Conservation (phyloP, 2,329 filamentous ascomycete genomes). For the Elsinoe ampelina region DNA sequence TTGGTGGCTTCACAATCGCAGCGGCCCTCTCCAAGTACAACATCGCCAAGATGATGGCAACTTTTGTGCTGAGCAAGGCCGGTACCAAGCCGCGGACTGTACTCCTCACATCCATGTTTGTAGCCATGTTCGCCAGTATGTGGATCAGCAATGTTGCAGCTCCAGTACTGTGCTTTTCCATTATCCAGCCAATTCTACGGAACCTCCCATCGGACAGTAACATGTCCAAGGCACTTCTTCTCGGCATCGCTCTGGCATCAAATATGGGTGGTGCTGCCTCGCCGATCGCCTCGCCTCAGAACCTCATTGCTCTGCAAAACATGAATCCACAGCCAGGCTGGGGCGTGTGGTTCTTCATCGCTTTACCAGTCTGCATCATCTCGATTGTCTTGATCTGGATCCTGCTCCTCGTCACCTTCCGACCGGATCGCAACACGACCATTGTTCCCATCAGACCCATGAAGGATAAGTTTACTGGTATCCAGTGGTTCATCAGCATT, state of each 20-base stretch:
- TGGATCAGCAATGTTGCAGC: slow-evolving; percentile 98
- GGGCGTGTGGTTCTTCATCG: slow-evolving; percentile 95
- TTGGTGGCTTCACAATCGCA: slow-evolving; percentile 92
- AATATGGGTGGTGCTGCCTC: slow-evolving; percentile 96
- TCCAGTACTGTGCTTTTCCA: slow-evolving; percentile 92
- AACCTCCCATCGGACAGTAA: slow-evolving; percentile 82
- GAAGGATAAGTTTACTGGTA: slow-evolving; percentile 75
- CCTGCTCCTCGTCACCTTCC: slow-evolving; percentile 75
- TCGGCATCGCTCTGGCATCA: slow-evolving; percentile 88
- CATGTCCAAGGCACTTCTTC: slow-evolving; percentile 90
- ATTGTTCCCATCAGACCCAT: slow-evolving; percentile 88
- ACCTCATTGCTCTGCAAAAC: slow-evolving; percentile 91
- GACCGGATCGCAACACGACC: slow-evolving; percentile 71
- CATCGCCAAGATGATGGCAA: slow-evolving; percentile 95
- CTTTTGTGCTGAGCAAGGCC: slow-evolving; percentile 90
- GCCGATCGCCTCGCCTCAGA: slow-evolving; percentile 93
- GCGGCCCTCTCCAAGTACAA: slow-evolving; percentile 94
- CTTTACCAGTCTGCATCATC: slow-evolving; percentile 83
- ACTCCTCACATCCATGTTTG: slow-evolving; percentile 95
- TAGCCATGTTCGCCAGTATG: slow-evolving; percentile 96
- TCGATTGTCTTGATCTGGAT: slow-evolving; percentile 84
- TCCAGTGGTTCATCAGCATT: slow-evolving; percentile 86
- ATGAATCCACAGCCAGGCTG: slow-evolving; percentile 88
- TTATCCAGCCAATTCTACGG: slow-evolving; percentile 88
- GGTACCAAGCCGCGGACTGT: slow-evolving; percentile 84